Base-by-base conservation (phyloP, 2,329 filamentous ascomycete genomes). In the Arthrinium phaeospermum region DNA sequence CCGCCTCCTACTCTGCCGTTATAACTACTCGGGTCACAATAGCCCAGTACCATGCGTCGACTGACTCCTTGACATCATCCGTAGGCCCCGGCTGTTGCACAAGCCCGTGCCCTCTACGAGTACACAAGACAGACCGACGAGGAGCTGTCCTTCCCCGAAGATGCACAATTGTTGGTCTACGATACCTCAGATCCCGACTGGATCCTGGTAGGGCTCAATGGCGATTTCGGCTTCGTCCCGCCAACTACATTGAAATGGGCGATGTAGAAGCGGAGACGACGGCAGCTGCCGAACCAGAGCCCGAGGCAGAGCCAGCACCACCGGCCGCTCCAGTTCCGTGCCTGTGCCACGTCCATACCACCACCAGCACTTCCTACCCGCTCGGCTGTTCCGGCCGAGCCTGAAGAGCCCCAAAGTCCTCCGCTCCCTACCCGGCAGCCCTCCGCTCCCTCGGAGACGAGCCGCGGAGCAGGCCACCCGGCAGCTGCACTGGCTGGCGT, bases 41-140 rank as follows among this genome's bases (percentile, higher is more conserved):
- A 72, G 83, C 86, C 90, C 90, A 92, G 16, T 87, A 75, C 76
- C 76, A 75, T 73, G 75, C 71, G 34, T 68, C 73, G 75, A 73
- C 57, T 64, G 57, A 64, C 57, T n/a, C 22, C 19, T 64, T 41
- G 30, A 30, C 22, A 22, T 49, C 47, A 30, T 69, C 37, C 73
- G 71, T 76, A 94, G 91, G 92, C 92, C 72, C 85, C 88, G 78
- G 89, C 93, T 34, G 83, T 90, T 74, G 86, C 90, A 74, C 88
- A 92, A 76, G 96, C 96, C 69, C 95, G 93, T 82, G 94, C 96
- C n/a, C 89, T 98, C n/a, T 99, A 96, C 86, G 96, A 99, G 82
- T 99, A 99, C 82, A 94, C 94, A 69, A 91, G 96, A 78, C 96
- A 99, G 85, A 99, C 96, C 34, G 96, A 99, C 80, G 96, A 99